Evolutionary conservation across 139 green algal species (phyloP).

Genomic region (Ulvella scutata): DNA sequence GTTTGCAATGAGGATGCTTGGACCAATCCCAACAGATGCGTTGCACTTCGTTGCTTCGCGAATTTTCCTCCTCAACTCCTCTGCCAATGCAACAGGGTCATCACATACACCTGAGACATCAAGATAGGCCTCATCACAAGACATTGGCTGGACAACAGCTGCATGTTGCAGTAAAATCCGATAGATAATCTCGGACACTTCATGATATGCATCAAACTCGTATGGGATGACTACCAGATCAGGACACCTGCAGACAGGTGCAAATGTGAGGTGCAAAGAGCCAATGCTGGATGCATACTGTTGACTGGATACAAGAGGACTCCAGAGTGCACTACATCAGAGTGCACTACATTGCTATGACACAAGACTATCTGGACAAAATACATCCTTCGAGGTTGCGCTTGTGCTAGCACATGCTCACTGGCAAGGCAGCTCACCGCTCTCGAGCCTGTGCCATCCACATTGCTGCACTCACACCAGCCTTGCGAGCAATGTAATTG

Average conservation of each 20-base stretch:
- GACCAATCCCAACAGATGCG: conserved; percentile 46
- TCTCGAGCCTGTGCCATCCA: conserved; percentile 67
- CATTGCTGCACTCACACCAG: conserved; percentile 64
- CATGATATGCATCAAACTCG: conserved; percentile 82
- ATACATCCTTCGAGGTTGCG: too few species aligned
- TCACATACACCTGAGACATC: conserved; percentile 74
- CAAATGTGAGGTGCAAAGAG: too few species aligned
- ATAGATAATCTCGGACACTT: conserved; percentile 74
- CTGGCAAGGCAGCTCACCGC: too few species aligned
- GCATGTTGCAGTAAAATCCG: conserved; percentile 53
- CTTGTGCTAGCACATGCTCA: too few species aligned
- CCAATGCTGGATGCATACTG: too few species aligned
- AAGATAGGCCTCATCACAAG: conserved; percentile 87
- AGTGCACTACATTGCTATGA: too few species aligned
- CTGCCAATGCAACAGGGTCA: conserved; percentile 35
- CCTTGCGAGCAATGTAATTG: conserved; percentile 78
- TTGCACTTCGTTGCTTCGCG: conserved; percentile 20
- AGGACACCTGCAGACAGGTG: conserved; percentile 25
- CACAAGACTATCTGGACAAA: too few species aligned
- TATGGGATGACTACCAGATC: conserved; percentile 84
- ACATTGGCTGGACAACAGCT: conserved; percentile 63
- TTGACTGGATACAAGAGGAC: too few species aligned
- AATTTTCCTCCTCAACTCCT: neutral
- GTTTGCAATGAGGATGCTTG: conserved; percentile 62
- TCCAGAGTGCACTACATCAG: too few species aligned